Percentiles rank a stretch among this genome's conserved stretches.
These are phyloP conservation scores for Citrus cavaleriei DNA, from an alignment of 345 rosid species.

Conservation along the genomic window DNA sequence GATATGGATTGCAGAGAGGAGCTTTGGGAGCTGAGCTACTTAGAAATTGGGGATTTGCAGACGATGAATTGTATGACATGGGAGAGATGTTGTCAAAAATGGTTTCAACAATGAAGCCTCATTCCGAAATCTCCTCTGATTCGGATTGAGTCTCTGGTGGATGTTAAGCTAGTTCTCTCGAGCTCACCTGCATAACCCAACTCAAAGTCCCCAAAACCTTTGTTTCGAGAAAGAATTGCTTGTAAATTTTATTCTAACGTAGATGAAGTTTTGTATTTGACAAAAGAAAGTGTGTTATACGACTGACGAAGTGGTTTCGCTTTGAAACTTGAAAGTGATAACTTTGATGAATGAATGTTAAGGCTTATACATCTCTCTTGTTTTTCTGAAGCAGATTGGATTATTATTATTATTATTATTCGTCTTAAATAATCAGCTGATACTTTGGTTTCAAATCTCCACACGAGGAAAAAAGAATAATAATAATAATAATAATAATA, in stretches of 20 bases:
- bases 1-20: constrained; percentile 56
- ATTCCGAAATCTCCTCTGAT: constrained; percentile 40
- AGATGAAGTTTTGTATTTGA: neutral
- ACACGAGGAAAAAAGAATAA: too few relatives aligned
- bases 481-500: too few relatives aligned
- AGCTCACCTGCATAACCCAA: neutral
- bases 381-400: too few relatives aligned
- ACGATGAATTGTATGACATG: constrained; percentile 72
- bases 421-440: too few relatives aligned
- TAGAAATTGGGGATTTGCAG: constrained; percentile 79
- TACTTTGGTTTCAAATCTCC: too few relatives aligned
- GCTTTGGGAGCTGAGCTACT: constrained; percentile 63
- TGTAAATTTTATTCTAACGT: too few relatives aligned
- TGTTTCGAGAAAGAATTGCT: neutral
- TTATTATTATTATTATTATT: too few relatives aligned
- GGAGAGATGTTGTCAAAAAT: constrained; percentile 66
- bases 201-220: neutral
- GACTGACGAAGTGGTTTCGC: too few relatives aligned
- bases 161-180: neutral
- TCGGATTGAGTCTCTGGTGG: constrained; percentile 45
- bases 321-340: too few relatives aligned
- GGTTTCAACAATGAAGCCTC: constrained; percentile 49
- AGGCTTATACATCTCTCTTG: too few relatives aligned
- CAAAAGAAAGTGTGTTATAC: neutral
- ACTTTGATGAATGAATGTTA: too few relatives aligned